These are phyloP conservation scores for Vachellia pachyceras DNA, from an alignment of 306 rosid genomes.

Conservation along the genomic window DNA sequence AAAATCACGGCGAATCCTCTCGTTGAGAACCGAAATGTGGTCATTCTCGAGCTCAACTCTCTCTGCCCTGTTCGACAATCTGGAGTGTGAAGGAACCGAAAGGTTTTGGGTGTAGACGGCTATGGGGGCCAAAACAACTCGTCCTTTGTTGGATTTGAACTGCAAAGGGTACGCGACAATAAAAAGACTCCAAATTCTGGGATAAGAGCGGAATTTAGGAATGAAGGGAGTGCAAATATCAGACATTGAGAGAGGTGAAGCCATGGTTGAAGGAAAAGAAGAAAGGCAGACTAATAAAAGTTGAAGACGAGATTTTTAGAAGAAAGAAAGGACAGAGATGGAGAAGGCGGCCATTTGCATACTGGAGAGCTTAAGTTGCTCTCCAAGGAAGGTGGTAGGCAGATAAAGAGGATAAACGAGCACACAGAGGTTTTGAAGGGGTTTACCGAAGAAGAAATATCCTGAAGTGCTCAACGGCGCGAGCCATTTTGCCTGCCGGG, in stretches of 20 bases:
- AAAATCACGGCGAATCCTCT: constrained; percentile 72
- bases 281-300: not conserved
- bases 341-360: constrained; percentile 34
- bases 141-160: constrained; percentile 2
- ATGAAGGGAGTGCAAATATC: constrained; percentile 44
- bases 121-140: constrained; percentile 27
- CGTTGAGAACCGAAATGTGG: constrained; percentile 69
- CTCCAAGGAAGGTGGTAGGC: not conserved
- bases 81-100: constrained; percentile 43
- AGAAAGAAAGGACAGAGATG: not conserved
- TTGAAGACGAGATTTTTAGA: constrained; percentile 18
- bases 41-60: constrained; percentile 54
- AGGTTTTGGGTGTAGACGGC: constrained; percentile 57
- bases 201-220: constrained; percentile 48
- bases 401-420: not conserved
- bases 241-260: constrained; percentile 51
- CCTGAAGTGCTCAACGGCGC: not conserved
- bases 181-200: constrained; percentile 49
- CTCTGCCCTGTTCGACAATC: constrained; percentile 38
- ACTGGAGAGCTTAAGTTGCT: constrained; percentile 14
- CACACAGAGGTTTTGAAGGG: constrained; percentile 64
- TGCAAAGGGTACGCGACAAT: constrained; percentile 36
- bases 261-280: constrained; percentile 50
- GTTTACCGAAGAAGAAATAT: constrained; percentile 43
- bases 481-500: not conserved